A percentile compares a stretch with the other conserved stretches of the same genome.
phyloP scores from a whole-genome alignment of 495 filamentous ascomycete species.

The Gamarada debralockiae region DNA sequence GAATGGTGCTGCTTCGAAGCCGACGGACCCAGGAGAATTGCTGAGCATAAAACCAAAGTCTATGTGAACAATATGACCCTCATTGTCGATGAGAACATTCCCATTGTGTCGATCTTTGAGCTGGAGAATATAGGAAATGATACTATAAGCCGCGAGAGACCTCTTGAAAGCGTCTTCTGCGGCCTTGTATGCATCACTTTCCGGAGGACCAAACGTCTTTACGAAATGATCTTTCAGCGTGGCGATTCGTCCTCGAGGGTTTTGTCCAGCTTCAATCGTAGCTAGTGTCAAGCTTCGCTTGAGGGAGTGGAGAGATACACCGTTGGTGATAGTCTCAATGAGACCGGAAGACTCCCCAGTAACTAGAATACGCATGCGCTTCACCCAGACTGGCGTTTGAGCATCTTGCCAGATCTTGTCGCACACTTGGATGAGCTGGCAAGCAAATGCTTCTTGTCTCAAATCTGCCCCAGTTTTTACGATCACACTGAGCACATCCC shows the following conservation, averaged over 20 bases:
- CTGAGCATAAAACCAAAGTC: constrained; percentile 83
- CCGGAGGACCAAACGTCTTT: constrained; percentile 64
- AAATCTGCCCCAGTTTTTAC: constrained; percentile 76
- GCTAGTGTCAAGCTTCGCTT: constrained; percentile 71
- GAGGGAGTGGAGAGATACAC: constrained; percentile 70
- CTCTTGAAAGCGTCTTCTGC: constrained; percentile 68
- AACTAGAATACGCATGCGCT: constrained; percentile 74
- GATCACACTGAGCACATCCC: constrained; percentile 76
- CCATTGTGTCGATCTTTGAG: constrained; percentile 80
- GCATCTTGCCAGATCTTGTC: constrained; percentile 72
- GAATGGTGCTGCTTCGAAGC: constrained; percentile 76
- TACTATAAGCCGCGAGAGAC: constrained; percentile 69
- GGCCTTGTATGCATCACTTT: constrained; percentile 55
- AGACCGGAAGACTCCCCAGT: constrained; percentile 74
- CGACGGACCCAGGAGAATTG: constrained; percentile 71
- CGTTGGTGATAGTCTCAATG: constrained; percentile 78
- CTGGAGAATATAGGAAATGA: constrained; percentile 72
- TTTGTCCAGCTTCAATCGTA: constrained; percentile 58
- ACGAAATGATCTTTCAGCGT: constrained; percentile 73
- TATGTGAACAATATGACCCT: constrained; percentile 77
- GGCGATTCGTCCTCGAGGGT: constrained; percentile 63
- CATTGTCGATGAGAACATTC: constrained; percentile 74
- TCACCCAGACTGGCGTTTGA: constrained; percentile 71
- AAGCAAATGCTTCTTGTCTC: constrained; percentile 74
- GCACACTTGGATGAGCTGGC: constrained; percentile 71